Conservation (phyloP, 2,329 filamentous ascomycete species). For the Colletotrichum sidae region DNA sequence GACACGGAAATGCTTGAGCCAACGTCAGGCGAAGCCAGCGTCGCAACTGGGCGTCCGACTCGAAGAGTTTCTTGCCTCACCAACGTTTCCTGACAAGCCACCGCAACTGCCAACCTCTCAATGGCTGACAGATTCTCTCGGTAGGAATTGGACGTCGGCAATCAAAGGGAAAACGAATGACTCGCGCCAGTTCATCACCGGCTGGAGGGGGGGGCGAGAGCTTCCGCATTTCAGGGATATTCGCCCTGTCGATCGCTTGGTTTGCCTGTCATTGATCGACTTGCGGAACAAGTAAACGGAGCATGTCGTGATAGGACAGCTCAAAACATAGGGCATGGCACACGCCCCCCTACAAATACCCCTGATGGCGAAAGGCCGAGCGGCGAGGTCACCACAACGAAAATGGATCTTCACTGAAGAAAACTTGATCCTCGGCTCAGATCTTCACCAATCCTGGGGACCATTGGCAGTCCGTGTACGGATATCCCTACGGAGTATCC, state of each 20-base stretch:
- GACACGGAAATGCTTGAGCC: slow-evolving; percentile 13
- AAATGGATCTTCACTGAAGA: slow-evolving; percentile 4
- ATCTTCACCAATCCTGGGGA: no score
- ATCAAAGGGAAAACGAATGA: slow-evolving; percentile 2
- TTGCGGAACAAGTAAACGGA: not conserved
- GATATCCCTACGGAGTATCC: no score
- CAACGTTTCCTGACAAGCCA: slow-evolving; percentile 16
- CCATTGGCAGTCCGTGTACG: no score
- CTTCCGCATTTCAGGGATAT: slow-evolving; percentile 23
- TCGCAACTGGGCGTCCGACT: not conserved
- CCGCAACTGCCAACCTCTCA: not conserved
- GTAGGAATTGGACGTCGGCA: no score
- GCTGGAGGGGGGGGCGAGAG: slow-evolving; percentile 6
- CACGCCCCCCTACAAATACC: not conserved
- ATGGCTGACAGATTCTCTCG: no score
- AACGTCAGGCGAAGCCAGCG: not conserved
- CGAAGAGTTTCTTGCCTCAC: not conserved
- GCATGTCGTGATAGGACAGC: no score
- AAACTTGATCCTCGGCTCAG: not conserved
- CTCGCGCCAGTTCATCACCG: slow-evolving; percentile 13
- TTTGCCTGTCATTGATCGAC: slow-evolving; percentile 31
- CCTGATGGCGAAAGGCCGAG: slow-evolving; percentile 19
- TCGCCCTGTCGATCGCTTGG: slow-evolving; percentile 32
- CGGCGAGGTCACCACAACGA: not conserved
- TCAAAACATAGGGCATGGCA: slow-evolving; percentile 1